Base-by-base conservation (phyloP, 2,329 filamentous ascomycete species). In the Fusarium sp. region DNA sequence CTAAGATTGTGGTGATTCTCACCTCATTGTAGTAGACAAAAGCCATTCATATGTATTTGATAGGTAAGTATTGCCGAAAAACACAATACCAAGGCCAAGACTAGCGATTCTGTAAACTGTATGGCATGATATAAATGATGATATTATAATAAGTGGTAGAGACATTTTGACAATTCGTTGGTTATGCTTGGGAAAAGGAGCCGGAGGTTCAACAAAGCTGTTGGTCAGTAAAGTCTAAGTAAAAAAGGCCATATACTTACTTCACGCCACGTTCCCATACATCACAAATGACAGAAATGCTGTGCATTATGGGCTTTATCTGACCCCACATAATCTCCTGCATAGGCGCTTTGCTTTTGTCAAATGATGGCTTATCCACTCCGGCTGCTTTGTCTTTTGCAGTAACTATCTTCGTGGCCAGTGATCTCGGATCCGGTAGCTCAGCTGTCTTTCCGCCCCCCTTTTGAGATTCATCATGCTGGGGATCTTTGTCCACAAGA, bases 281-380 rank as follows among this genome's bases (percentile, higher is more conserved):
- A 59, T 85, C 82, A 3, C 72, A 73, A 12, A 74, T 28, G 7
- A 80, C 78, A 2, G 78, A 77, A 7, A 83, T 71, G 0, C 72
- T 74, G 53, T 82, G 82, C 90, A 94, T 93, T 14, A 90, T 77
- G 0, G 89, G 88, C 42, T 89, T 83, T 79, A 92, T 91, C 74
- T 91, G 89, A 11, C 84, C 86, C 89, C 91, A 93, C 77, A 94
- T 90, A 0, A 88, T 87, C 8, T 88, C 88, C 72, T 91, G 89
- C 82, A 94, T 89, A 0, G 91, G 91, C 14, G 90, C 84, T 73
- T 92, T 93, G 5, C 91, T 91, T 78, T 94, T 94, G 77, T 94
- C 90, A 58, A 91, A 79, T 11, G 83, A 67, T 1, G 68, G 68
- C 0, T 57, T 58, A 1, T 68, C 81, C 0, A 77, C 79, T 3